These are phyloP conservation scores for Russula ochroleuca DNA, from an alignment of 768 basidiomycete species.

Conservation along the genomic window DNA sequence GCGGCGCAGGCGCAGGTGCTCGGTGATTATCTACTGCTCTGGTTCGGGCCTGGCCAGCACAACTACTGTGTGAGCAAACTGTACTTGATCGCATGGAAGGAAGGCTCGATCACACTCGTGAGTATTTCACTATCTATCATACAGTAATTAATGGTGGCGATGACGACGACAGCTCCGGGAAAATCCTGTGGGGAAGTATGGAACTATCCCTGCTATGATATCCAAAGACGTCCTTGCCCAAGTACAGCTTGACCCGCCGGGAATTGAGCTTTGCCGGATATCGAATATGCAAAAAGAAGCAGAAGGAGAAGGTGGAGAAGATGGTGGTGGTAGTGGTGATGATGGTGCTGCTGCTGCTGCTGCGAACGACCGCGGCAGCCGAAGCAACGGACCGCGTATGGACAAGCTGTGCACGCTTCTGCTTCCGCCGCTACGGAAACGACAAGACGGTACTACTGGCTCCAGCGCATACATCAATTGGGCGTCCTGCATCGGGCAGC, in stretches of 20 bases:
- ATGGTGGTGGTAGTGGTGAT: too few species aligned
- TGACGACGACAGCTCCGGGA: conserved; percentile 5
- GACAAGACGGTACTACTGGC: background rate
- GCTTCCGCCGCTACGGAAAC: background rate
- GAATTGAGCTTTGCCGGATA: conserved; percentile 3
- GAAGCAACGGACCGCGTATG: background rate
- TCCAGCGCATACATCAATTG: background rate
- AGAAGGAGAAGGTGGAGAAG: too few species aligned
- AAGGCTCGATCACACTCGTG: background rate
- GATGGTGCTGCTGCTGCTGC: background rate
- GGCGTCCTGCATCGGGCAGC: background rate
- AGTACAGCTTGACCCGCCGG: background rate
- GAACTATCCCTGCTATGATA: background rate
- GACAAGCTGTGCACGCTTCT: conserved; percentile 5
- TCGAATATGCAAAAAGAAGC: background rate
- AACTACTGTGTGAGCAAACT: background rate
- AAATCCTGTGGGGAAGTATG: background rate
- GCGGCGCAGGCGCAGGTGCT: background rate
- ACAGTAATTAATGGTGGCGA: background rate
- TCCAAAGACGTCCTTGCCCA: conserved; percentile 9
- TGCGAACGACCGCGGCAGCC: background rate
- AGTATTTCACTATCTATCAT: background rate
- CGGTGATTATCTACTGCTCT: conserved; percentile 1
- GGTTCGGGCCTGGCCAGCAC: background rate
- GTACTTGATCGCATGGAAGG: conserved; percentile 18